These are phyloP conservation scores for Astragalus glycyphyllos DNA, from an alignment of 306 rosid genomes.

Conservation along the genomic window DNA sequence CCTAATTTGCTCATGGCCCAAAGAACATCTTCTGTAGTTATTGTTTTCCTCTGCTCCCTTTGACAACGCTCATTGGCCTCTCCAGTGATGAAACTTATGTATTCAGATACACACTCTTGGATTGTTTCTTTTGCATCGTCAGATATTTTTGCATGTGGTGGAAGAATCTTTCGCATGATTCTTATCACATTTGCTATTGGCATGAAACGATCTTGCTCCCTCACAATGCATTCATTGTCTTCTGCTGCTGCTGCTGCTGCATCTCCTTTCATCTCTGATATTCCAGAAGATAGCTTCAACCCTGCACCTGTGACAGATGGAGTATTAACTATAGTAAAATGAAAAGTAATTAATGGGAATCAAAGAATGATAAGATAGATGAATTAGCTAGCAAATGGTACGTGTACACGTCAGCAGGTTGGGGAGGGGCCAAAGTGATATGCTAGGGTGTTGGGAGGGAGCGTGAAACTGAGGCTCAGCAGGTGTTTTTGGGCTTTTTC, in stretches of 20 bases:
- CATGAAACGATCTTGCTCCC: slow-evolving; percentile 93
- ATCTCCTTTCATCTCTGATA: slow-evolving; percentile 38
- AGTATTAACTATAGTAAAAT: too few species aligned
- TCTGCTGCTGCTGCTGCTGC: slow-evolving; percentile 34
- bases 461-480: background rate
- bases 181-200: slow-evolving; percentile 93
- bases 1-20: slow-evolving; percentile 97
- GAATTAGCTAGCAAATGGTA: background rate
- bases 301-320: slow-evolving; percentile 36
- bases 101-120: slow-evolving; percentile 87
- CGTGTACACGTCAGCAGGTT: background rate
- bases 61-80: slow-evolving; percentile 94
- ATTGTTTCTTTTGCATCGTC: slow-evolving; percentile 90
- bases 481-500: slow-evolving; percentile 13
- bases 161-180: slow-evolving; percentile 85
- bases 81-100: slow-evolving; percentile 85
- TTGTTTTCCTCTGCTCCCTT: slow-evolving; percentile 83
- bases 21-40: slow-evolving; percentile 82
- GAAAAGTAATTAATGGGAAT: background rate
- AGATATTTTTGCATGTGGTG: slow-evolving; percentile 74
- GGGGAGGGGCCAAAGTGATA: background rate
- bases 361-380: background rate
- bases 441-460: slow-evolving; percentile 13
- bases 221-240: slow-evolving; percentile 69
- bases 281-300: slow-evolving; percentile 48